Evolutionary conservation across 768 basidiomycete genomes (phyloP).

Genomic region (Rubroboletus satanas): DNA sequence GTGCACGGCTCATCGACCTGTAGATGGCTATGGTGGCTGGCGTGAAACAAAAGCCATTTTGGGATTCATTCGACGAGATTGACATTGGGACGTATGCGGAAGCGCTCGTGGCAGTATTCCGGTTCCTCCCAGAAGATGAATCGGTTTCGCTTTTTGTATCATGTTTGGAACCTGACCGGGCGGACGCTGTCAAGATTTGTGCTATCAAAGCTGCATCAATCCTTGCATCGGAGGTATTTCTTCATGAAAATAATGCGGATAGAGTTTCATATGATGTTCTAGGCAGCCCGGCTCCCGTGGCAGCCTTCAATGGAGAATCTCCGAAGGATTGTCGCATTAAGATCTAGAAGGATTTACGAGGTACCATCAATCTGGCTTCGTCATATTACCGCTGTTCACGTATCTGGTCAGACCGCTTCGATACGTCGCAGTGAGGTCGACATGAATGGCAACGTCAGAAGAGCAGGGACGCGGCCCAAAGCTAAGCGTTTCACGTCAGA

Average conservation of each 20-base stretch:
- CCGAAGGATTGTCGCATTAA: slow-evolving; percentile 39
- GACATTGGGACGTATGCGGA: slow-evolving; percentile 78
- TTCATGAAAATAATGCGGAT: not conserved
- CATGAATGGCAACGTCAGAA: slow-evolving; percentile 49
- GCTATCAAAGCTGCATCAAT: slow-evolving; percentile 72
- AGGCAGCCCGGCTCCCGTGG: slow-evolving; percentile 54
- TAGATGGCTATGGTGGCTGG: slow-evolving; percentile 25
- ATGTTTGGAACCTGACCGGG: slow-evolving; percentile 72
- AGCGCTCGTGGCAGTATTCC: slow-evolving; percentile 66
- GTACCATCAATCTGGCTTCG: slow-evolving; percentile 34
- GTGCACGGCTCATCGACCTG: not conserved
- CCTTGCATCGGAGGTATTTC: slow-evolving; percentile 58
- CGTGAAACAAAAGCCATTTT: slow-evolving; percentile 57
- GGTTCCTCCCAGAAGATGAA: slow-evolving; percentile 64
- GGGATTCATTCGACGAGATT: slow-evolving; percentile 64
- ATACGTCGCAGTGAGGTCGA: slow-evolving; percentile 62
- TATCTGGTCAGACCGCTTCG: slow-evolving; percentile 40
- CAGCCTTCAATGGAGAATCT: slow-evolving; percentile 53
- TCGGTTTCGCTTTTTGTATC: slow-evolving; percentile 54
- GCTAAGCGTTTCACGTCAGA: slow-evolving; percentile 55
- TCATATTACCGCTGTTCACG: slow-evolving; percentile 6
- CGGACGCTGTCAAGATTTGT: slow-evolving; percentile 76
- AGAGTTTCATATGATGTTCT: slow-evolving; percentile 9
- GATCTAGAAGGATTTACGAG: slow-evolving; percentile 54
- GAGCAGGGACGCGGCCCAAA: slow-evolving; percentile 54